phyloP scores from a whole-genome alignment of 768 basidiomycete genomes.

The Gyrodon lividus region DNA sequence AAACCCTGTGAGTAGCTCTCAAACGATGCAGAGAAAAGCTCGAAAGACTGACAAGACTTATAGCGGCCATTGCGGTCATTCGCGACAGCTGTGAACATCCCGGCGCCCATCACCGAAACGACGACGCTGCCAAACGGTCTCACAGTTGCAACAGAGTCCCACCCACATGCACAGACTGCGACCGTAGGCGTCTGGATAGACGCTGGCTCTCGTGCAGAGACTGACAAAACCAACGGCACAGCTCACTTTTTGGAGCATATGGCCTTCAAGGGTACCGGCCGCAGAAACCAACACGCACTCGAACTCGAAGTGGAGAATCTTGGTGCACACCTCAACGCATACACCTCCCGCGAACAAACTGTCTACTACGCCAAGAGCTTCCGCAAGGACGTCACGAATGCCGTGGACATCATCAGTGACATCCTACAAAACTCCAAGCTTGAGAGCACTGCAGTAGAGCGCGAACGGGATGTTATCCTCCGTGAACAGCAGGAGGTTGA shows the following conservation, averaged over 20 bases:
- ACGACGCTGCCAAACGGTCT: constrained; percentile 93
- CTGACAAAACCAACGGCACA: constrained; percentile 89
- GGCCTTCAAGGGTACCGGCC: constrained; percentile 95
- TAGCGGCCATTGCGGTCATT: constrained; percentile 65
- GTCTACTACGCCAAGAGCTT: constrained; percentile 99
- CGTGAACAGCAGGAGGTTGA: constrained; percentile 99
- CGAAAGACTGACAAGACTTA: constrained; percentile 1
- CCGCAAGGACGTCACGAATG: constrained; percentile 85
- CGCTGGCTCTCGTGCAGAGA: constrained; percentile 96
- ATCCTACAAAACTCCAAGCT: constrained; percentile 97
- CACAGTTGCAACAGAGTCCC: constrained; percentile 90
- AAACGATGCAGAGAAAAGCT: background rate
- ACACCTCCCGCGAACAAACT: constrained; percentile 98
- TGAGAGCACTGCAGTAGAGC: constrained; percentile 82
- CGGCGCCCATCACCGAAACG: constrained; percentile 81
- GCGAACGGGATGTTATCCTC: constrained; percentile 94
- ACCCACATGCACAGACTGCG: constrained; percentile 89
- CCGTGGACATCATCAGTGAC: constrained; percentile 97
- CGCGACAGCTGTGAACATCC: constrained; percentile 66
- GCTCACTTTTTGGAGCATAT: constrained; percentile 99
- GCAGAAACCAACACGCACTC: constrained; percentile 82
- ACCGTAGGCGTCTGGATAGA: constrained; percentile 99
- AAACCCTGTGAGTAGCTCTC: constrained; percentile 30
- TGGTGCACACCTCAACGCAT: constrained; percentile 96
- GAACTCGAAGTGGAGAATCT: constrained; percentile 98